Percentiles rank a stretch among this genome's conserved stretches.
Evolutionary conservation across 257 asterid species (phyloP).

Genomic region (Ophiorrhiza pumila): DNA sequence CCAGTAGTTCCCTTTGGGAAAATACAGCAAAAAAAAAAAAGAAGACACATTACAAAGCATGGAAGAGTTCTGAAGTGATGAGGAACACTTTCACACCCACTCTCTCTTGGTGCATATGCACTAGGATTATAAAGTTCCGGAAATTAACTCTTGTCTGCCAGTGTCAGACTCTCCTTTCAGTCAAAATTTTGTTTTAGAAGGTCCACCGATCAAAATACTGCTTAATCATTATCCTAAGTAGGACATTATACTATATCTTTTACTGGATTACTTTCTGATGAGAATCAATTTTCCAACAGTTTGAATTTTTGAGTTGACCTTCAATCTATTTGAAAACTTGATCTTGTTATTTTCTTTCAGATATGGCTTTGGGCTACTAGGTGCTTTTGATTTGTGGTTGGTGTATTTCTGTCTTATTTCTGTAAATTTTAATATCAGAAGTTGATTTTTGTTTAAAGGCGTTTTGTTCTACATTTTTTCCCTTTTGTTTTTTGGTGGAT

Average conservation of each 20-base stretch:
- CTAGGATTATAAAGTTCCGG: background rate
- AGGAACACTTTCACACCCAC: background rate
- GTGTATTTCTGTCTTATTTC: too few relatives aligned
- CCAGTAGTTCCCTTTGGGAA: background rate
- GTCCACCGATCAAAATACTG: background rate
- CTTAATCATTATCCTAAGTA: background rate
- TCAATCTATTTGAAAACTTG: too few relatives aligned
- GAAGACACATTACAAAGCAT: background rate
- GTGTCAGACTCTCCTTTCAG: too few relatives aligned
- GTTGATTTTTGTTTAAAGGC: too few relatives aligned
- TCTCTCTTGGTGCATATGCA: background rate
- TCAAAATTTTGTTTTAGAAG: background rate
- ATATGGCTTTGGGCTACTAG: too few relatives aligned
- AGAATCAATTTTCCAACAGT: background rate
- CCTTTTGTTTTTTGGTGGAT: too few relatives aligned
- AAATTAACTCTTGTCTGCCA: background rate
- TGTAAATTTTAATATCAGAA: too few relatives aligned
- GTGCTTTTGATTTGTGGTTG: too few relatives aligned
- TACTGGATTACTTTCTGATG: background rate
- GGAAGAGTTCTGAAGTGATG: background rate
- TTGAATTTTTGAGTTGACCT: background rate
- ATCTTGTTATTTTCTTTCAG: too few relatives aligned
- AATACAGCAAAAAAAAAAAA: too few relatives aligned
- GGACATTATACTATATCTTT: background rate
- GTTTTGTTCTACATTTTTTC: too few relatives aligned